These are phyloP conservation scores for Oenanthe sinensis DNA, from an alignment of 129 eudicot genomes.

Conservation along the genomic window DNA sequence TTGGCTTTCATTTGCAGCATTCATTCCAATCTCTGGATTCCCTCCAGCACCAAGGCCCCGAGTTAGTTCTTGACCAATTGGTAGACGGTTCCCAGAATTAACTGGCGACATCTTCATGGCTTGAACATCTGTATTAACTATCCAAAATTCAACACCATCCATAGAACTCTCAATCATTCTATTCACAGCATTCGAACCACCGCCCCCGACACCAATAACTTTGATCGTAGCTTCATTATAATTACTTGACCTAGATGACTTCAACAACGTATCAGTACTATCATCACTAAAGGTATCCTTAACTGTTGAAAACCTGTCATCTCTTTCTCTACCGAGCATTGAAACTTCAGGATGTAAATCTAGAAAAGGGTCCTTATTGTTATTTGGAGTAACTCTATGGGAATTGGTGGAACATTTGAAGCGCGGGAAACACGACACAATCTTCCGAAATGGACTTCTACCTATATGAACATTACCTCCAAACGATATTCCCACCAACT, in stretches of 20 bases:
- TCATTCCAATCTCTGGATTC: slow-evolving; percentile 91
- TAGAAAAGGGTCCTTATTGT: slow-evolving; percentile 56
- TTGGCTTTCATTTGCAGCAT: slow-evolving; percentile 92
- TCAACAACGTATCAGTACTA: slow-evolving; percentile 41
- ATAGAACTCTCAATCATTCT: slow-evolving; percentile 86
- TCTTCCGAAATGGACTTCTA: slow-evolving; percentile 20
- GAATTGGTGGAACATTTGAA: slow-evolving; percentile 56
- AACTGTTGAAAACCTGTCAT: slow-evolving; percentile 17
- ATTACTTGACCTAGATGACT: slow-evolving; percentile 31
- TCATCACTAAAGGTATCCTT: slow-evolving; percentile 40
- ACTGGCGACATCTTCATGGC: slow-evolving; percentile 93
- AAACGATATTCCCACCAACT: background rate
- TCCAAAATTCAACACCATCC: slow-evolving; percentile 98
- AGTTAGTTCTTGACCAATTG: slow-evolving; percentile 83
- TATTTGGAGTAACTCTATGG: slow-evolving; percentile 41
- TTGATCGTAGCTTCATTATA: slow-evolving; percentile 88
- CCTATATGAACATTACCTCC: background rate
- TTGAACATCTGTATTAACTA: slow-evolving; percentile 90
- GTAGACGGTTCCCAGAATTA: slow-evolving; percentile 57
- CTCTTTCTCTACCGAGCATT: slow-evolving; percentile 63
- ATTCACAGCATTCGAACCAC: slow-evolving; percentile 97
- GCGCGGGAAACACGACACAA: slow-evolving; percentile 18
- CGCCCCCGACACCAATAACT: slow-evolving; percentile 95
- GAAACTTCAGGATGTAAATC: slow-evolving; percentile 63
- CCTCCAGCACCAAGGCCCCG: slow-evolving; percentile 99